Evolutionary conservation across 345 rosid genomes (phyloP), one percentile per base, ranked within the genome.

Genomic region (Dipteronia dyeriana): DNA sequence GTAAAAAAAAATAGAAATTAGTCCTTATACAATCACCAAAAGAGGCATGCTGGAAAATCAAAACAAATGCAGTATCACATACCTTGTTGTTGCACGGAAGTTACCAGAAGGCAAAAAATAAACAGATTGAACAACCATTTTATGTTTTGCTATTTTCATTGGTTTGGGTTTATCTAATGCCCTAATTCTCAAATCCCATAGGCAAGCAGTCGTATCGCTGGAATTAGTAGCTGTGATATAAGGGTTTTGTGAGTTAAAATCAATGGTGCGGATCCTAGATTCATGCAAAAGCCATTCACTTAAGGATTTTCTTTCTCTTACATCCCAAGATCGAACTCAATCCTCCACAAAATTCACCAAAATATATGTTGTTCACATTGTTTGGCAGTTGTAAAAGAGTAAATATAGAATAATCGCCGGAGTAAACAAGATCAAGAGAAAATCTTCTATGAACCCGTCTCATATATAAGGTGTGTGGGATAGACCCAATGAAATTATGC

Each of bases 71-170:
- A 53, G 11, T 61, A 62, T 9, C 43, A 19, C 38, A 75, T 81
- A 92, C 99, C 97, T 92, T 70, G 99, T 87, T 6, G 97, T 92
- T 64, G 92, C 97, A 71, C 92, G 90, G 71, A 23, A 84, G 79
- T 70, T 83, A 62, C 97, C 98, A 57, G 91, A 88, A 23, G 98
- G 97, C 53, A 98, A 96, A 86, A 96, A 96, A 76, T 90, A 92
- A 64, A 98, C 98, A 77, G 97, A 87, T 62, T 90, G 86, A 69
- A 94, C 92, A 38, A 90, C 87, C 83, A 77, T 88, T 10, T 73
- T 43, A 81, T 96, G 97, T 23, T 73, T 74, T 1, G 89, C 68
- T 53, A 68, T 83, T 78, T 70, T 78, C 78, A 90, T 75, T 47
- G 84, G 70, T 74, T 82, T 70, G n/a, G 86, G 87, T 70, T 84